phyloP scores from a whole-genome alignment of 306 rosid genomes.

The Vachellia collinsii region DNA sequence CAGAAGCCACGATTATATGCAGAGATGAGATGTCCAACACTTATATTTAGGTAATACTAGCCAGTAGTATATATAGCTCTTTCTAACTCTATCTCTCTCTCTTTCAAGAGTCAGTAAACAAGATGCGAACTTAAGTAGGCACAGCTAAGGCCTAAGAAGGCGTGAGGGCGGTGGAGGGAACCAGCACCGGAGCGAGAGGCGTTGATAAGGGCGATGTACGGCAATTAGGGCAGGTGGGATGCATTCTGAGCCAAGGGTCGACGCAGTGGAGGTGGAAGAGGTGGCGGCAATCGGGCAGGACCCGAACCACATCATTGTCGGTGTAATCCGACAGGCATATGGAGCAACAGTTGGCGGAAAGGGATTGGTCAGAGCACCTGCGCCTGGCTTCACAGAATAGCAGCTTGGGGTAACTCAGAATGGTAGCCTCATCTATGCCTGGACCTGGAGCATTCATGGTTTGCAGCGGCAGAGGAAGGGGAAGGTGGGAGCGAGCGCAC shows the following conservation, averaged over 20 bases:
- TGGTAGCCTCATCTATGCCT: slow-evolving; percentile 57
- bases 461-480: background rate
- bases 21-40: too few species aligned
- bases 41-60: too few species aligned
- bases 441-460: background rate
- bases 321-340: slow-evolving; percentile 68
- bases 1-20: too few species aligned
- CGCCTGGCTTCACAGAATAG: slow-evolving; percentile 53
- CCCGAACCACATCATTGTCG: slow-evolving; percentile 46
- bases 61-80: too few species aligned
- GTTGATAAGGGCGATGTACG: slow-evolving; percentile 67
- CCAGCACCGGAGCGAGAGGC: slow-evolving; percentile 61
- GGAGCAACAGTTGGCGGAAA: slow-evolving; percentile 59
- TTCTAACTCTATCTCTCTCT: too few species aligned
- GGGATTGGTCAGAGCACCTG: slow-evolving; percentile 13
- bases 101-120: too few species aligned
- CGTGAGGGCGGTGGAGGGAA: slow-evolving; percentile 43
- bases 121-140: too few species aligned
- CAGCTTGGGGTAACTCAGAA: slow-evolving; percentile 54
- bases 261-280: slow-evolving; percentile 58
- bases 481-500: slow-evolving; percentile 45
- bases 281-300: slow-evolving; percentile 63
- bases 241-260: slow-evolving; percentile 67
- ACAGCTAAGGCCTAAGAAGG: background rate
- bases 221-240: slow-evolving; percentile 70